Conservation (phyloP, 352 stramenopile genomes). For the Aphanomyces cochlioides region DNA sequence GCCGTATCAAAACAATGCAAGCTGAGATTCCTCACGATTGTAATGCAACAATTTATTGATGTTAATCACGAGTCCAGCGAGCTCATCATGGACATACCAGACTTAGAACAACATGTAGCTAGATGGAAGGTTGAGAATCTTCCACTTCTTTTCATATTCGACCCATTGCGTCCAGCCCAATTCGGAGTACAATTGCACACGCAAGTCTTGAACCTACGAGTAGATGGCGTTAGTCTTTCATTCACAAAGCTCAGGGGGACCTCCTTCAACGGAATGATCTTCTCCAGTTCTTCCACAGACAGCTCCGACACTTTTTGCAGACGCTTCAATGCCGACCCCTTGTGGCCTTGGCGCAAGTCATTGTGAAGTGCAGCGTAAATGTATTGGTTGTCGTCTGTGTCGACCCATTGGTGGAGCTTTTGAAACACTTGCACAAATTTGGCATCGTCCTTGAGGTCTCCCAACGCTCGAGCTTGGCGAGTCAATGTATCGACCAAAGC, state of each 20-base stretch:
- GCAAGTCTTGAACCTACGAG: constrained; percentile 35
- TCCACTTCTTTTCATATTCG: constrained; percentile 54
- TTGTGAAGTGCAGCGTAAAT: constrained; percentile 59
- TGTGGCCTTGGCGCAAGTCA: constrained; percentile 47
- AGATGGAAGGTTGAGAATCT: constrained; percentile 29
- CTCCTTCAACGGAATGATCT: constrained; percentile 61
- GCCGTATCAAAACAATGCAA: constrained; percentile 36
- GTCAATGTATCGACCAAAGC: constrained; percentile 65
- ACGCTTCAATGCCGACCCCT: constrained; percentile 51
- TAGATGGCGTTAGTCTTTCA: neutral
- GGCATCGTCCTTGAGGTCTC: constrained; percentile 51
- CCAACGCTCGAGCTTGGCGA: constrained; percentile 67
- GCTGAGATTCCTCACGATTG: neutral
- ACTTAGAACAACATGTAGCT: constrained; percentile 22
- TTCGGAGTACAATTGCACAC: constrained; percentile 38
- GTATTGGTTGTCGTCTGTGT: constrained; percentile 54
- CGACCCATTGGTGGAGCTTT: constrained; percentile 69
- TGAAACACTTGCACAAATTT: constrained; percentile 50
- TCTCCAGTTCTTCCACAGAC: constrained; percentile 54
- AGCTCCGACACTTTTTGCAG: constrained; percentile 66
- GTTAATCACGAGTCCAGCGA: neutral
- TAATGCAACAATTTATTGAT: neutral
- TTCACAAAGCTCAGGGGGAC: constrained; percentile 32
- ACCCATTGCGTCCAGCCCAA: constrained; percentile 64
- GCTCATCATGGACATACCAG: neutral